Percentiles rank a stretch among this genome's conserved stretches.
Conservation (phyloP, 2,329 filamentous ascomycete genomes). For the Fusarium proliferatum region DNA sequence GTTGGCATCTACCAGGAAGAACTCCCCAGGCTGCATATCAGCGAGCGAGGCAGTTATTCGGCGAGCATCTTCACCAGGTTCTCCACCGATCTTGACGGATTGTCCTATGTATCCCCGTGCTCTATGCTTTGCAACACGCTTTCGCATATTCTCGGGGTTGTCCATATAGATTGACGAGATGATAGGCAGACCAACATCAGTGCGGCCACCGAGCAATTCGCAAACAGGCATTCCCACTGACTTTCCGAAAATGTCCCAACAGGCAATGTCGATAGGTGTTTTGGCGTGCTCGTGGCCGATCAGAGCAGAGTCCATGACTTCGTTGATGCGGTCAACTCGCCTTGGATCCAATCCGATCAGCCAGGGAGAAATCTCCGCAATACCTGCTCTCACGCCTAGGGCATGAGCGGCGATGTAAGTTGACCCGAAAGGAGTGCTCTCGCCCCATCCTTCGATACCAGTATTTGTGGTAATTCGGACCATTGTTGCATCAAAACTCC, state of each 20-base stretch:
- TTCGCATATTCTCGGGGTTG: conserved; percentile 30
- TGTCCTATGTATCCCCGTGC: conserved; percentile 26
- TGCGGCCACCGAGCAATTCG: conserved; percentile 34
- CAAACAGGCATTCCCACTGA: conserved; percentile 33
- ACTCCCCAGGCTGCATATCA: conserved; percentile 28
- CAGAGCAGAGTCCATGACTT: conserved; percentile 32
- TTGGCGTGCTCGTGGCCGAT: conserved; percentile 30
- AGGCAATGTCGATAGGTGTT: conserved; percentile 33
- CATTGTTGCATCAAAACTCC: conserved; percentile 32
- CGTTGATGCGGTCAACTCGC: conserved; percentile 35
- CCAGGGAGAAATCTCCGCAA: conserved; percentile 26
- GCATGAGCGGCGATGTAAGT: conserved; percentile 34
- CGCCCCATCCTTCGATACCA: conserved; percentile 37
- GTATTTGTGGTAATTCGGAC: conserved; percentile 36
- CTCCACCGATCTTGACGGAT: conserved; percentile 33
- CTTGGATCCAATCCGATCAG: conserved; percentile 28
- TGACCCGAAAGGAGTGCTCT: conserved; percentile 36
- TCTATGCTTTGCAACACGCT: conserved; percentile 15
- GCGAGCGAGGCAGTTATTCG: conserved; percentile 30
- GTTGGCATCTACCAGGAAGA: conserved; percentile 37
- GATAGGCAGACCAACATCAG: conserved; percentile 20
- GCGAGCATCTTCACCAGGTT: conserved; percentile 16
- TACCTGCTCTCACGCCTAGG: conserved; percentile 30
- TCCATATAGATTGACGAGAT: conserved; percentile 36
- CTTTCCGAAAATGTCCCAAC: conserved; percentile 38